phyloP scores from a whole-genome alignment of 2,329 filamentous ascomycete genomes.

The Trichoderma polysporum region DNA sequence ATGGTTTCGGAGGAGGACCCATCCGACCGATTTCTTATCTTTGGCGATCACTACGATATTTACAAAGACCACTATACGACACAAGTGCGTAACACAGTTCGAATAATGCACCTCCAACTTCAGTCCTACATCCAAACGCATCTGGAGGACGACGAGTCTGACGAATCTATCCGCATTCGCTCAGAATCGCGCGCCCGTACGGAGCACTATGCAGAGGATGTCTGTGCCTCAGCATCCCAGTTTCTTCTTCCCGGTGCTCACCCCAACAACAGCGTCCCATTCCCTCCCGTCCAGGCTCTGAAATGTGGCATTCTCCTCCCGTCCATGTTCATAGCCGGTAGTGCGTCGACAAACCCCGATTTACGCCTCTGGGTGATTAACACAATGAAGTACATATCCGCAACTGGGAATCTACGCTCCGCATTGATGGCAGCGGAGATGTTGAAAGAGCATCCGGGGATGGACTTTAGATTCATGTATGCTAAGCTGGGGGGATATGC shows the following conservation, averaged over 20 bases:
- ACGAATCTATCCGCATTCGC: background rate
- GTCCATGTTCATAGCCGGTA: constrained; percentile 24
- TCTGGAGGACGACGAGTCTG: background rate
- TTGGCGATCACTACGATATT: constrained; percentile 24
- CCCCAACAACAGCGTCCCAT: constrained; percentile 21
- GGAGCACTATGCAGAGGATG: constrained; percentile 9
- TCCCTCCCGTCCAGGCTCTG: constrained; percentile 25
- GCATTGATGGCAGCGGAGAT: constrained; percentile 22
- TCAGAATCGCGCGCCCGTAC: constrained; percentile 2
- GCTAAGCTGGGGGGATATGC: constrained; percentile 30
- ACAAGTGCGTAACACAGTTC: constrained; percentile 28
- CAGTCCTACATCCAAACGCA: constrained; percentile 15
- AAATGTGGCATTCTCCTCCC: constrained; percentile 25
- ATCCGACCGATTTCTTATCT: constrained; percentile 11
- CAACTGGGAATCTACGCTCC: constrained; percentile 21
- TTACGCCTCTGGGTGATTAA: constrained; percentile 22
- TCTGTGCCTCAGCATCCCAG: constrained; percentile 27
- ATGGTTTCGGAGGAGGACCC: background rate
- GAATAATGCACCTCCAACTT: constrained; percentile 26
- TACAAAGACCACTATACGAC: constrained; percentile 26
- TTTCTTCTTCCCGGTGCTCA: constrained; percentile 20
- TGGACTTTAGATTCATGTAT: constrained; percentile 28
- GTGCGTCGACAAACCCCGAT: constrained; percentile 14
- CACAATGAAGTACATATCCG: constrained; percentile 24
- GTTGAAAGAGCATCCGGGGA: constrained; percentile 18